Evolutionary conservation across 305 asterid genomes (phyloP).

Genomic region (Plantago coronopus): DNA sequence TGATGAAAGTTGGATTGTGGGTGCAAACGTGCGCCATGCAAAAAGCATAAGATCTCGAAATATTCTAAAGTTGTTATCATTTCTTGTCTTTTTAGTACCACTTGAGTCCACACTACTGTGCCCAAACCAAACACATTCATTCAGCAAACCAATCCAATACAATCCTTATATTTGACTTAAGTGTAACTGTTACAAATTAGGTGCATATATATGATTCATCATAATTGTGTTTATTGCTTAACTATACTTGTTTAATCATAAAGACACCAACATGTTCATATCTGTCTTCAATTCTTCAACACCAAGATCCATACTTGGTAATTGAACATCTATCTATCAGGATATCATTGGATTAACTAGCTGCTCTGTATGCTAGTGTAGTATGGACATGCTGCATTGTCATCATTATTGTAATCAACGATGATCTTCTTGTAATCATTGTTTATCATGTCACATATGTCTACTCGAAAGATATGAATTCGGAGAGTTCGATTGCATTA

Average conservation of each 20-base stretch:
- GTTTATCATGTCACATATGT: no score
- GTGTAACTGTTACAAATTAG: neutral
- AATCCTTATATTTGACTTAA: constrained; percentile 5
- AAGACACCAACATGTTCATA: neutral
- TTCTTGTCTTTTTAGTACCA: constrained; percentile 2
- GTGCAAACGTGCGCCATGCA: constrained; percentile 19
- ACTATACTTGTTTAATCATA: neutral
- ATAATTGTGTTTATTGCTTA: constrained; percentile 3
- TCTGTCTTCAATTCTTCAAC: neutral
- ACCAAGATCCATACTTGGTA: constrained; percentile 4
- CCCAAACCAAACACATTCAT: no score
- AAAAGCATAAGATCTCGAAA: neutral
- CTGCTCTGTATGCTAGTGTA: no score
- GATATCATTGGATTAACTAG: no score
- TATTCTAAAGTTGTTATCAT: constrained; percentile 26
- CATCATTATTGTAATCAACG: no score
- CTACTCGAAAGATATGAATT: no score
- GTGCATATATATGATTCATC: neutral
- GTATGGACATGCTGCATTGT: no score
- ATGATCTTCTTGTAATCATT: no score
- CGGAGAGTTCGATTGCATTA: no score
- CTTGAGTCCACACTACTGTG: neutral
- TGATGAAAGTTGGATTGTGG: neutral
- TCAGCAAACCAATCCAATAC: neutral
- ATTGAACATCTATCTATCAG: neutral